These are phyloP conservation scores for Lichtheimia ramosa DNA, from an alignment of 371 early-diverging fungal species.

Conservation along the genomic window DNA sequence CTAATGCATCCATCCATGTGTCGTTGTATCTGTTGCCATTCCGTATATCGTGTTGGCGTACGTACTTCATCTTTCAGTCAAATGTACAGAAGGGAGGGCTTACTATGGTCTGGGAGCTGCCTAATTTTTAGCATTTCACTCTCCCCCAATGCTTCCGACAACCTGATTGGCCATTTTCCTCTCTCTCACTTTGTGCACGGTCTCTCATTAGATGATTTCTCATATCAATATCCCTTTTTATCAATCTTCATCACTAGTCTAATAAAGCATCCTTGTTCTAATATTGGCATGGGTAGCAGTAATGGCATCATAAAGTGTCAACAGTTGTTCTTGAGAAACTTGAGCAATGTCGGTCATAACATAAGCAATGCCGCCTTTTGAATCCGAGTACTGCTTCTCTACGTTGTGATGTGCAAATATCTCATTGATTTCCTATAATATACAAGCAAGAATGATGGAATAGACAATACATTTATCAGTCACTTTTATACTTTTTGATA, in stretches of 20 bases:
- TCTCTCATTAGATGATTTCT: too few relatives aligned
- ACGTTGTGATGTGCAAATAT: slow-evolving; percentile 93
- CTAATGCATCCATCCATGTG: slow-evolving; percentile 5
- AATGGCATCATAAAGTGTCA: slow-evolving; percentile 69
- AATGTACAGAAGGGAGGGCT: slow-evolving; percentile 1
- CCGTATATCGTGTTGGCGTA: not conserved
- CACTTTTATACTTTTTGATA: too few relatives aligned
- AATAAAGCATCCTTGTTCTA: slow-evolving; percentile 77
- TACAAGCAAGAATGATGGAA: not conserved
- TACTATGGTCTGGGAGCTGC: not conserved
- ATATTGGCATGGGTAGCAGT: slow-evolving; percentile 75
- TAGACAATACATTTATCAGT: not conserved
- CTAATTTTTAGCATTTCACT: not conserved
- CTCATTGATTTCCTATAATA: slow-evolving; percentile 82
- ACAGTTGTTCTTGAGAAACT: slow-evolving; percentile 67
- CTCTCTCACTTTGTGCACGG: too few relatives aligned
- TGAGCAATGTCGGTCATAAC: slow-evolving; percentile 91
- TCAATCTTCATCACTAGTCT: slow-evolving; percentile 8
- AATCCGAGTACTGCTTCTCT: slow-evolving; percentile 95
- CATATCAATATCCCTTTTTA: too few relatives aligned
- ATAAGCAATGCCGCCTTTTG: slow-evolving; percentile 90
- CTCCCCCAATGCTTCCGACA: not conserved
- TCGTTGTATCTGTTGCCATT: not conserved
- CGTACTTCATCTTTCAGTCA: slow-evolving; percentile 4
- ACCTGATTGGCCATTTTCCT: not conserved